A percentile compares a stretch with the other conserved stretches of the same genome.
Conservation (phyloP, 257 asterid species). For the Gynochthodes officinalis region DNA sequence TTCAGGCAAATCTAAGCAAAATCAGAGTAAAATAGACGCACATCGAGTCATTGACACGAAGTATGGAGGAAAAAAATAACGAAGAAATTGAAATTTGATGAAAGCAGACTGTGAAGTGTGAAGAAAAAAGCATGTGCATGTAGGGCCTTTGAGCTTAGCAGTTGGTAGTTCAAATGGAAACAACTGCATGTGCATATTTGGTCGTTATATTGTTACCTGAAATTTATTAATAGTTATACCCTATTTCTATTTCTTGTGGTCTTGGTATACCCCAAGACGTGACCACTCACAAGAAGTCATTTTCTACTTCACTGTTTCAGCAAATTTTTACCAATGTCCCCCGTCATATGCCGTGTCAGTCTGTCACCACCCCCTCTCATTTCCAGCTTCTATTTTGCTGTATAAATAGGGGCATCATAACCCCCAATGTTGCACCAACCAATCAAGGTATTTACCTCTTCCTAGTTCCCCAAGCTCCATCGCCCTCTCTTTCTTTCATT, state of each 20-base stretch:
- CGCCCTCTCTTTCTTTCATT: not conserved
- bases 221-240: conserved; percentile 6
- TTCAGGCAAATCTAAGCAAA: conserved; percentile 11
- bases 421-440: conserved; percentile 9
- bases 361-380: conserved; percentile 2
- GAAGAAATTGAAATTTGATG: no score
- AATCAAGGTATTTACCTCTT: not conserved
- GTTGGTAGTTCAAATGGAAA: conserved; percentile 69
- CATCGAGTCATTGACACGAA: not conserved
- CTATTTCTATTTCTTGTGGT: conserved; percentile 36
- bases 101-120: conserved; percentile 23
- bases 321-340: conserved; percentile 2
- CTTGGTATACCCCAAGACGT: conserved; percentile 21
- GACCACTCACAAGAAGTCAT: conserved; percentile 37
- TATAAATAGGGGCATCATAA: conserved; percentile 39
- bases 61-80: not conserved
- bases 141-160: conserved; percentile 51
- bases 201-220: conserved; percentile 33
- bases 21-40: conserved; percentile 7
- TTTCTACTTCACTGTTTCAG: conserved; percentile 31
- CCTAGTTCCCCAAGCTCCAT: not conserved
- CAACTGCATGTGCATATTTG: conserved; percentile 71
- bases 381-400: conserved; percentile 22
- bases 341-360: conserved; percentile 18
- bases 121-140: conserved; percentile 54